Conservation (phyloP, 345 rosid genomes). For the Lepidium didymum region DNA sequence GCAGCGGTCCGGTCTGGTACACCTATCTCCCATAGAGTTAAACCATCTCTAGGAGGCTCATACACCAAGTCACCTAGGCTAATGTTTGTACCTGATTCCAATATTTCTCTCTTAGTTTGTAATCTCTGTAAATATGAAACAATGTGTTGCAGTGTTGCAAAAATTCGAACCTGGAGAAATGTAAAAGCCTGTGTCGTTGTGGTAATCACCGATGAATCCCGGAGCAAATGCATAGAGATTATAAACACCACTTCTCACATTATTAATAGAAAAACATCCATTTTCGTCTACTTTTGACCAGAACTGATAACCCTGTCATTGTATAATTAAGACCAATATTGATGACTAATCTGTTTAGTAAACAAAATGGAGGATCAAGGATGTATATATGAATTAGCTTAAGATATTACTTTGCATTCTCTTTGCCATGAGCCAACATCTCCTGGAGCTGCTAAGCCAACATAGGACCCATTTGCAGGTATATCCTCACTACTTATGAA, state of each 20-base stretch:
- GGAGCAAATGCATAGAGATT: conserved; percentile 68
- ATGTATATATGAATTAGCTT: neutral
- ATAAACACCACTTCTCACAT: conserved; percentile 49
- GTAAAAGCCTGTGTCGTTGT: conserved; percentile 33
- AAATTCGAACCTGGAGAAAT: conserved; percentile 44
- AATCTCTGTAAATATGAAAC: neutral
- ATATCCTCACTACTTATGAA: conserved; percentile 28
- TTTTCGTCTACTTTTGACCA: conserved; percentile 58
- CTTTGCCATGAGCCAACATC: conserved; percentile 89
- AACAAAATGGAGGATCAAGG: neutral
- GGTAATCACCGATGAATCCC: conserved; percentile 82
- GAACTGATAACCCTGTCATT: conserved; percentile 75
- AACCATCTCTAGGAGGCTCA: conserved; percentile 79
- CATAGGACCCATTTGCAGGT: conserved; percentile 52
- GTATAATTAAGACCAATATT: neutral
- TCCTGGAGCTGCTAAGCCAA: conserved; percentile 84
- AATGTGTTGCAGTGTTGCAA: neutral
- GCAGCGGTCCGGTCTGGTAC: conserved; percentile 77
- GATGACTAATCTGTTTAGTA: neutral
- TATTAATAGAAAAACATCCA: conserved; percentile 50
- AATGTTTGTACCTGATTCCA: conserved; percentile 36
- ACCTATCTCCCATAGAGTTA: conserved; percentile 93
- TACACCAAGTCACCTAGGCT: conserved; percentile 53
- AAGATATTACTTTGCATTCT: conserved; percentile 64
- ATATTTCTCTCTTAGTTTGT: neutral